Evolutionary conservation across 768 basidiomycete species (phyloP).

Genomic region (Pholiota conissans): DNA sequence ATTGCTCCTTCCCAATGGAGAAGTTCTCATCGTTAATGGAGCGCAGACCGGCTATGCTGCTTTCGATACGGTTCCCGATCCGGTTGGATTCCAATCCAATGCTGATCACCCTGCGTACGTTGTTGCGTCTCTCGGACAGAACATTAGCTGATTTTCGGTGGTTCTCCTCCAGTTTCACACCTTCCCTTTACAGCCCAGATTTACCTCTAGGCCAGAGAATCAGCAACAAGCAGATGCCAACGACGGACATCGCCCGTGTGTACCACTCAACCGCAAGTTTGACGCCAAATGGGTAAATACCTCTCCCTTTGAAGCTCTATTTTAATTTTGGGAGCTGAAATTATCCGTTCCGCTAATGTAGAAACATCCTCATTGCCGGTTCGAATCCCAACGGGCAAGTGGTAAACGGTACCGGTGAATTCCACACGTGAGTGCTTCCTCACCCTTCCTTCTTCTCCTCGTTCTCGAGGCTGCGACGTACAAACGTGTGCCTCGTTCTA

Average conservation of each 20-base stretch:
- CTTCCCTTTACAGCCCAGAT: conserved; percentile 47
- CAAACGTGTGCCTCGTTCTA: not conserved
- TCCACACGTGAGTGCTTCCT: conserved; percentile 21
- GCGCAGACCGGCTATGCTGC: conserved; percentile 39
- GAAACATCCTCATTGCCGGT: conserved; percentile 36
- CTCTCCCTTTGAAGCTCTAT: not conserved
- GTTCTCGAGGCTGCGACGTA: conserved; percentile 14
- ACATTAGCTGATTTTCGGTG: not conserved
- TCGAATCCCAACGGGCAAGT: conserved; percentile 43
- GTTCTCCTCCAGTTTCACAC: conserved; percentile 25
- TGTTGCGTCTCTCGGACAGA: not conserved
- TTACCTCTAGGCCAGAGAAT: conserved; percentile 39
- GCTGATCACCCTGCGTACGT: conserved; percentile 24
- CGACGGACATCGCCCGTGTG: conserved; percentile 46
- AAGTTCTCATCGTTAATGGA: conserved; percentile 42
- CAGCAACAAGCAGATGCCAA: conserved; percentile 42
- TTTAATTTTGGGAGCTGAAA: not conserved
- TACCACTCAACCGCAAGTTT: conserved; percentile 63
- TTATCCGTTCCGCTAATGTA: conserved; percentile 34
- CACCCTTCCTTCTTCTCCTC: not conserved
- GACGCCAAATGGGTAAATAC: conserved; percentile 41
- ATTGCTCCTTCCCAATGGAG: conserved; percentile 39
- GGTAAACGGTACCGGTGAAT: conserved; percentile 25
- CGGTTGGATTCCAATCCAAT: conserved; percentile 22
- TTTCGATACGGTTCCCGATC: conserved; percentile 26